Evolutionary conservation across 2,329 filamentous ascomycete genomes (phyloP).

Genomic region (Elsinoe fawcettii): DNA sequence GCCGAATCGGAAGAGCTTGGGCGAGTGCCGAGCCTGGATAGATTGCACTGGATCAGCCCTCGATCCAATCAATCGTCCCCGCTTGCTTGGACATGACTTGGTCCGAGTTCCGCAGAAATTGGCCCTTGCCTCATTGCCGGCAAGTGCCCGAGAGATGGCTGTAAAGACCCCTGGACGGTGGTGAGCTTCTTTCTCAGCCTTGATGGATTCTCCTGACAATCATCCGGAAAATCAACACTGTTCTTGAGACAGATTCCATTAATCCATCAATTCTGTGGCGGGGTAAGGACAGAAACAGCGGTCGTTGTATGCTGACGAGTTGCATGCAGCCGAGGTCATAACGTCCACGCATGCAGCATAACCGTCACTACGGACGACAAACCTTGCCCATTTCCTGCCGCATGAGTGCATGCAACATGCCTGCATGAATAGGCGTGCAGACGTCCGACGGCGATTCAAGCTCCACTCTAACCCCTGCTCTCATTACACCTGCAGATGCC

Average conservation of each 20-base stretch:
- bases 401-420: neutral
- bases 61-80: slow-evolving; percentile 1
- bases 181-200: slow-evolving; percentile 4
- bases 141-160: neutral
- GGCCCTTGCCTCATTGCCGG: neutral
- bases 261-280: neutral
- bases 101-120: slow-evolving; percentile 3
- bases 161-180: neutral
- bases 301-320: neutral
- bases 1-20: neutral
- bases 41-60: neutral
- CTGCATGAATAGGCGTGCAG: neutral
- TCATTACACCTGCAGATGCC: neutral
- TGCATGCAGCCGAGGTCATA: neutral
- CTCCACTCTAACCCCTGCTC: slow-evolving; percentile 7
- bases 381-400: neutral
- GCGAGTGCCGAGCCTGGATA: slow-evolving; percentile 9
- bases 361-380: neutral
- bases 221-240: neutral
- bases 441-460: neutral
- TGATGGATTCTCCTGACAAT: slow-evolving; percentile 6
- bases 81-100: neutral
- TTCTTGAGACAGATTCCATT: neutral
- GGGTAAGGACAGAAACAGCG: neutral
- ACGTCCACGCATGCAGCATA: neutral